Evolutionary conservation across 371 early-diverging fungal genomes (phyloP), one percentile per base, ranked within the genome.

Genomic region (Capniomyces stellatus): DNA sequence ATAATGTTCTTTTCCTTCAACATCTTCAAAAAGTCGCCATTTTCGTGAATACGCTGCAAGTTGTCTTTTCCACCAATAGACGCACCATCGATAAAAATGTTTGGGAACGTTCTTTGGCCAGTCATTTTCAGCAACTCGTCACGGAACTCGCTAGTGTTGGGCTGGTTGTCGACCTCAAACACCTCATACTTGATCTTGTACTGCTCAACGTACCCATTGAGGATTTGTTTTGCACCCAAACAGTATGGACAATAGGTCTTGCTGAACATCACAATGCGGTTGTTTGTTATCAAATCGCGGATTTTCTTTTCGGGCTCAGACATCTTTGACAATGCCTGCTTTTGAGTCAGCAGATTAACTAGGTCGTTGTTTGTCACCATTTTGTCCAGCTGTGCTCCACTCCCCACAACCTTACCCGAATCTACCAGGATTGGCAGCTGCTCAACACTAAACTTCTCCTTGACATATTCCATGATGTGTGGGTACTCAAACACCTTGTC

Each of bases 1-100:
- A n/a, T n/a, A n/a, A n/a, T n/a, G n/a, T n/a, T n/a, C n/a, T 52
- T 48, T 1, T 57, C 56, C 29, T 30, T 44, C 12, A 75, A 63
- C 55, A 76, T 54, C 30, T 50, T 49, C 6, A 51, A 48, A 48
- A 76, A 58, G 43, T 58, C 56, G 31, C 75, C 77, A 54, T 57
- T 62, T 10, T 48, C 50, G 52, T 77, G 73, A 51, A 71, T 46
- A 21, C 29, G 58, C 0, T 62, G 58, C n/a, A 89, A 67, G 24
- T 81, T 80, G 42, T 82, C 82, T 59, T 75, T 80, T 15, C 92
- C 92, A 43, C 93, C 94, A 54, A 91, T 68, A 60, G 87, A 87
- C 44, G 73, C 63, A 29, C 73, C 72, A 21, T 75, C 70, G 52
- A 93, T 76, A 64, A 88, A 93, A 46, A 92, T 79, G 71, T 89